Evolutionary conservation across 495 filamentous ascomycete genomes (phyloP), one percentile per base, ranked within the genome.

Genomic region (Aspergillus coremiiformis): DNA sequence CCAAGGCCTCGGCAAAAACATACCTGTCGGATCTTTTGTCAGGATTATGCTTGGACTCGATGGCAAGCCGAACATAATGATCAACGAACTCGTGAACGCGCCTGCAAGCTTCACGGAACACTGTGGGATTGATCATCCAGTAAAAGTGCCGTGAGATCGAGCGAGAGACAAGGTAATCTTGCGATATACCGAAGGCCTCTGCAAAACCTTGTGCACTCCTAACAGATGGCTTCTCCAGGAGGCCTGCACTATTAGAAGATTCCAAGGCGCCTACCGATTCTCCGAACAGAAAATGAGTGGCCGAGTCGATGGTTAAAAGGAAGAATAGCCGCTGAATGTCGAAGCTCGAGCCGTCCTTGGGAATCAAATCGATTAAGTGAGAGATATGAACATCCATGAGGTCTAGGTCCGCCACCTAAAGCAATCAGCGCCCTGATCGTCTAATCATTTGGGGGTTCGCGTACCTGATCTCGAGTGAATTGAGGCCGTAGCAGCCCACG

Each of bases 231-330:
- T 62, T 67, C 6, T 60, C 66, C 14, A 69, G 56, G 3, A 70
- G 59, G 29, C 60, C 61, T 1, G 53, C 45, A 4, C 52, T 52
- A 39, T 51, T 35, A 1, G 59, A 59, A 0, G 59, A 53, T 7
- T 52, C 49, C 55, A 80, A 65, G 24, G 69, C 72, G 39, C 73
- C 62, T 1, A 77, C 65, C 33, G 76, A 78, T 54, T 81, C 74
- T 17, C 81, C 81, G 49, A 84, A 83, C 47, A 87, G 68, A 60
- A 87, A 86, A 37, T 86, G 83, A 0, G 83, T 86, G 2, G 83
- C 81, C 0, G 76, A 79, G 63, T 87, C 84, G 48, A 85, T 77
- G 3, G 83, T 85, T 41, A 86, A 59, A 41, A 75, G 67, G 54
- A 79, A 80, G 51, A 87, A 79, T 6, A 82, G 68, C 0, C 63